A percentile compares a stretch with the other conserved stretches of the same genome.
Conservation (phyloP, 2,329 filamentous ascomycete species). For the Penicillium sp. region DNA sequence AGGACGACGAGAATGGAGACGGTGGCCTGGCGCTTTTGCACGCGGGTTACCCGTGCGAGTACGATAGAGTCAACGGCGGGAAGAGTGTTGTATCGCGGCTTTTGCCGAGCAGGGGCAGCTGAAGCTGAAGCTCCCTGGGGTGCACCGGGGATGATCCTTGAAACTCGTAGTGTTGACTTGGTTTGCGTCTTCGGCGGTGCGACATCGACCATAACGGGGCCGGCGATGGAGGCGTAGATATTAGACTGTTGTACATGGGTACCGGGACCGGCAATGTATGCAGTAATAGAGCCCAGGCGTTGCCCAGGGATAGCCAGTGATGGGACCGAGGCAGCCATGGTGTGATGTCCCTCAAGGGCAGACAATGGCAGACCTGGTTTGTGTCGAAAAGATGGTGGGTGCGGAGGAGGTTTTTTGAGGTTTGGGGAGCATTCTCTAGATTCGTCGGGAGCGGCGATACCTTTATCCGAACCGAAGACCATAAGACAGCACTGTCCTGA, state of each 20-base stretch:
- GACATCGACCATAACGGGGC: constrained; percentile 62
- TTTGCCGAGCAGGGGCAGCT: constrained; percentile 19
- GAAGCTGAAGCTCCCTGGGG: not conserved
- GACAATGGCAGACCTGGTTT: not conserved
- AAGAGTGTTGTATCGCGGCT: constrained; percentile 67
- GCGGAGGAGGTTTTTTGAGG: constrained; percentile 8
- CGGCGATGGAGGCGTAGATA: constrained; percentile 81
- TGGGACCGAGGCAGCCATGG: constrained; percentile 39
- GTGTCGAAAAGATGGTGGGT: not conserved
- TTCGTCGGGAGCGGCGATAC: not conserved
- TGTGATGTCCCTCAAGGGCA: constrained; percentile 5
- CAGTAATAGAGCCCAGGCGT: constrained; percentile 66
- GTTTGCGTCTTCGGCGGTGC: constrained; percentile 36
- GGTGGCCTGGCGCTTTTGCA: constrained; percentile 80
- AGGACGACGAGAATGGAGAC: constrained; percentile 84
- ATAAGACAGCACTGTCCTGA: not conserved
- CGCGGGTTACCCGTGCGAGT: constrained; percentile 80
- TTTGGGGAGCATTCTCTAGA: constrained; percentile 14
- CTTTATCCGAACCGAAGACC: not conserved
- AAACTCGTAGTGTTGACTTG: constrained; percentile 45
- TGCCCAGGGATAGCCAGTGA: constrained; percentile 76
- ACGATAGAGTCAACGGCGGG: constrained; percentile 80
- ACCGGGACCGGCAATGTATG: constrained; percentile 74
- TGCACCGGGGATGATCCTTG: constrained; percentile 20
- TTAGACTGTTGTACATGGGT: constrained; percentile 77